Evolutionary conservation across 1,284 basidiomycete species (phyloP), one percentile per base, ranked within the genome.

Genomic region (Sutorius eximius): DNA sequence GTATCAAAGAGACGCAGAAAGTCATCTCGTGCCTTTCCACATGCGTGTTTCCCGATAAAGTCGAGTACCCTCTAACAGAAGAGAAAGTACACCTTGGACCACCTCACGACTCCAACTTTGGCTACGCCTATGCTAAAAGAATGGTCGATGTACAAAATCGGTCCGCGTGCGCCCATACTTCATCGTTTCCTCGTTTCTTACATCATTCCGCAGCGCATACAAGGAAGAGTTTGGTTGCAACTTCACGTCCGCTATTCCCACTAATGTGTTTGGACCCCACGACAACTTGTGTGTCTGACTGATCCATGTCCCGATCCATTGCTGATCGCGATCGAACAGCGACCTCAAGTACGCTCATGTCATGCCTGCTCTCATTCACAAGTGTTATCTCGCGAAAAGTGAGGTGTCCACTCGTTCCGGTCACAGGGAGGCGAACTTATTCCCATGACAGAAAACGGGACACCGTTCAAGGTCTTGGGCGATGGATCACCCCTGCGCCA

Each of bases 141-240:
- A 81, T 95, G 77, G 91, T 96, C 3, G 93, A 95, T 69, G 85
- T 95, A 2, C 90, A 93, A 69, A 95, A 95, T 68, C 91, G 89
- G 92, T 94, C 59, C 53, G 86, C 68, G 41, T 20, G 2, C 18
- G n/a, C 47, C 34, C 27, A 36, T 18, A 3, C 12, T 11, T 40
- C 36, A n/a, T 52, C 34, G 8, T 20, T 0, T 0, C 20, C 16
- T 27, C 10, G 6, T 40, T 12, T 38, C 51, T 51, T 16, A 56
- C 38, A 18, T 48, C 41, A 5, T 22, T 27, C 12, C 27, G 50
- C 59, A 93, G 91, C 59, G 93, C 93, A 1, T 95, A 95, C 79
- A 87, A 93, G 72, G 90, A 94, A 61, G 87, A 95, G 71, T 93
- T 87, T 64, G 93, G 93, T 11, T 85, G 84, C 73, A 91, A 91